Conservation (phyloP, 176 grass and related monocot species). For the Puya raimondii region DNA sequence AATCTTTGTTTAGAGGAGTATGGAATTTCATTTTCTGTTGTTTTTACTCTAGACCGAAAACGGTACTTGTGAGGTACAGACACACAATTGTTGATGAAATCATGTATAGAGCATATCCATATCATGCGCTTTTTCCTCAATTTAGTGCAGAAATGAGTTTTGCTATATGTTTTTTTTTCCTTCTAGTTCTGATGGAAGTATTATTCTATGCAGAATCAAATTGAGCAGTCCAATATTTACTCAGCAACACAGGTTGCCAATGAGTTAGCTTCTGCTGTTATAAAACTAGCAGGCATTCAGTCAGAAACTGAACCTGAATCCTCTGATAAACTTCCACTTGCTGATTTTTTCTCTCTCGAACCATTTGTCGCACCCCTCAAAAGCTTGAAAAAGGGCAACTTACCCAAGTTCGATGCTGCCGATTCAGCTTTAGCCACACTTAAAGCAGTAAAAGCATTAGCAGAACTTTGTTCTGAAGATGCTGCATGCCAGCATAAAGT, state of each 20-base stretch:
- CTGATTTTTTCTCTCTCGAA: conserved; percentile 80
- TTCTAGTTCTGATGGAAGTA: conserved; percentile 12
- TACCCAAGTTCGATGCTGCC: conserved; percentile 75
- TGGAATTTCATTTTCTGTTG: no score
- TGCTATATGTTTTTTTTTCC: no score
- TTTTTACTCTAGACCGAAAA: no score
- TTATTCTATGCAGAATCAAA: conserved; percentile 52
- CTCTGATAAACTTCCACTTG: conserved; percentile 39
- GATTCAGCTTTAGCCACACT: conserved; percentile 89
- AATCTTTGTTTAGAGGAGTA: no score
- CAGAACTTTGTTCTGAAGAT: conserved; percentile 93
- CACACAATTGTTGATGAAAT: no score
- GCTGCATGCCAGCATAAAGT: conserved; percentile 57
- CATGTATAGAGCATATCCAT: no score
- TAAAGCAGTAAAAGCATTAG: conserved; percentile 81
- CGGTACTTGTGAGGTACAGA: no score
- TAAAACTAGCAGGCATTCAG: conserved; percentile 51
- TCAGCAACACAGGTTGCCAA: conserved; percentile 69
- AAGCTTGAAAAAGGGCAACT: conserved; percentile 76
- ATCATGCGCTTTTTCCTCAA: no score
- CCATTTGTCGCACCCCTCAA: conserved; percentile 72
- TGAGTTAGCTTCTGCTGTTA: conserved; percentile 69
- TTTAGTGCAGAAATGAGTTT: no score
- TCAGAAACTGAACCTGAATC: conserved; percentile 34
- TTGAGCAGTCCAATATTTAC: conserved; percentile 72